Evolutionary conservation across 78 protist species (phyloP).

Genomic region (Dictyostelium discoideum): DNA sequence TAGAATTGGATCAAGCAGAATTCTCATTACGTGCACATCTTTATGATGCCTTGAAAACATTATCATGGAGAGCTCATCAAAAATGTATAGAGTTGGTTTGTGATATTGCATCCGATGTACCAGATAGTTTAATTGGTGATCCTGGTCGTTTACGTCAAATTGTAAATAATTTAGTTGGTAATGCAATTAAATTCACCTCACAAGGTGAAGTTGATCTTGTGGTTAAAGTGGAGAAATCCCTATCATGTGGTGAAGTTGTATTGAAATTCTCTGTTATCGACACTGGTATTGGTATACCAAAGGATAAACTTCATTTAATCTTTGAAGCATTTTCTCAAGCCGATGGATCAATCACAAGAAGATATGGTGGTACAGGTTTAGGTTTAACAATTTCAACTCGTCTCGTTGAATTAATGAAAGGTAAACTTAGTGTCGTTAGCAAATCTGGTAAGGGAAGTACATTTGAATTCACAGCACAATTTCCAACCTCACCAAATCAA

Average conservation of each 20-base stretch:
- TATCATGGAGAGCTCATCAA: slow-evolving; percentile 80
- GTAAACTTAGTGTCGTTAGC: slow-evolving; percentile 68
- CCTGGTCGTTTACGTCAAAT: slow-evolving; percentile 81
- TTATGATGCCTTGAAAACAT: slow-evolving; percentile 54
- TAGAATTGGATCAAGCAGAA: slow-evolving; percentile 66
- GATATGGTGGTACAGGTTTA: slow-evolving; percentile 90
- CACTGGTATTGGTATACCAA: slow-evolving; percentile 84
- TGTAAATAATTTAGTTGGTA: slow-evolving; percentile 72
- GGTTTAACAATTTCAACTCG: slow-evolving; percentile 87
- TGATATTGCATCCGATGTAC: slow-evolving; percentile 58
- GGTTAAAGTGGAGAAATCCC: background rate
- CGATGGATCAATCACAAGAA: slow-evolving; percentile 85
- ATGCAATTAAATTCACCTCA: slow-evolving; percentile 83
- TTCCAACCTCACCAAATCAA: slow-evolving; percentile 24
- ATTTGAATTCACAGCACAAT: slow-evolving; percentile 76
- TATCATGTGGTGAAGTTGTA: background rate
- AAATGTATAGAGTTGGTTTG: slow-evolving; percentile 65
- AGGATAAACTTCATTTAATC: slow-evolving; percentile 61
- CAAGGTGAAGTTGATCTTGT: slow-evolving; percentile 69
- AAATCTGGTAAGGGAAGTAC: slow-evolving; percentile 52
- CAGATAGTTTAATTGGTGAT: slow-evolving; percentile 76
- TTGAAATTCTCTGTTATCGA: slow-evolving; percentile 53
- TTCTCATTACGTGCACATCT: slow-evolving; percentile 43
- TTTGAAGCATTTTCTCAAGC: slow-evolving; percentile 87
- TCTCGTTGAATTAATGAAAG: slow-evolving; percentile 86